Evolutionary conservation across 2,329 filamentous ascomycete genomes (phyloP), one percentile per base, ranked within the genome.

Genomic region (Apiospora hydei): DNA sequence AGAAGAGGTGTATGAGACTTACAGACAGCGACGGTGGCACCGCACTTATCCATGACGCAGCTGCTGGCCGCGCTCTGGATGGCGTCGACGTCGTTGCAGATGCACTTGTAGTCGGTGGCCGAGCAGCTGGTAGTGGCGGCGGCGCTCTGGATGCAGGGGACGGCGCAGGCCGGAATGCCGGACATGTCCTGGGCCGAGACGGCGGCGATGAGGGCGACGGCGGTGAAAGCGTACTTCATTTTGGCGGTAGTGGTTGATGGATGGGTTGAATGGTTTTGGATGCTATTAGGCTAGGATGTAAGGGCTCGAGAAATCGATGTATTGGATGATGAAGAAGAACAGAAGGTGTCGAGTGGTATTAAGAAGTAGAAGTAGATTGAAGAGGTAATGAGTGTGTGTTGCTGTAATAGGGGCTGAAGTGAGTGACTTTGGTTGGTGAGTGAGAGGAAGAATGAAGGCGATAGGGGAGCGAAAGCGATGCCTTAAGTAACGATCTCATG

Each of bases 161-260:
- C 3, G 26, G 77, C 77, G 47, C 77, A 79, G 10, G 71, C 11
- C 1, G 77, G 77, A 61, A 78, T 77, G 24, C 74, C 74, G 0
- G 73, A 73, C n/a, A 76, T 67, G 11, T 71, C 73, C 74, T 79
- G 77, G 53, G 77, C 74, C 61, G 75, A 75, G 44, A 71, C 76
- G 46, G 70, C 43, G 57, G 76, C 73, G 49, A 72, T 73, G 43
- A 79, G 53, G 57, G 74, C 77, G 69, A 74, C 53, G 70, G 70
- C 69, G 61, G 73, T 73, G 72, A 76, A 61, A 51, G 72, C 26
- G 75, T 75, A 79, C 75, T 77, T 78, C 77, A 79, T 79, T 10
- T 74, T 79, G 74, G 13, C 57, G 70, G 69, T 71, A 38, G 21
- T 69, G 53, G 14, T 61, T 34, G 53, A 14, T 43, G 18, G 26